A percentile compares a stretch with the other conserved stretches of the same genome.
These are phyloP conservation scores for Larix sibirica DNA, from an alignment of 83 land plant genomes.

Conservation along the genomic window DNA sequence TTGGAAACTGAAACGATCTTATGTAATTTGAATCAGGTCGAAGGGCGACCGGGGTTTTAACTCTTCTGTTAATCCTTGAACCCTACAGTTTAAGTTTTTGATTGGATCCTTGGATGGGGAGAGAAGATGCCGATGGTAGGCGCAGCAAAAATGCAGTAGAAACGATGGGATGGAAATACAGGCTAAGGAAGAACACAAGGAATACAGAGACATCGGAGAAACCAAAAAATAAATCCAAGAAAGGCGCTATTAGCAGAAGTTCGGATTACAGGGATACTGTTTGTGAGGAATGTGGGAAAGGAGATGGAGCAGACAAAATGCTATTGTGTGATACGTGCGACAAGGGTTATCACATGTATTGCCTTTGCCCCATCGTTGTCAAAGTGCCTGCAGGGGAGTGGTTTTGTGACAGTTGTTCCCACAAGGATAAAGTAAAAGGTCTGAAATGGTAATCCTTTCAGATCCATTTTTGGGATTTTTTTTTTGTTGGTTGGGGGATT, in stretches of 20 bases:
- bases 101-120: background rate
- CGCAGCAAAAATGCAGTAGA: background rate
- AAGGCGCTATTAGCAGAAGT: background rate
- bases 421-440: slow-evolving; percentile 34
- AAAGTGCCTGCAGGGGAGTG: slow-evolving; percentile 82
- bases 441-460: slow-evolving; percentile 11
- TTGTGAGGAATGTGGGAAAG: slow-evolving; percentile 81
- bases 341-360: slow-evolving; percentile 75
- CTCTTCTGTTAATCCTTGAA: background rate
- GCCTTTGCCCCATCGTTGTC: slow-evolving; percentile 79
- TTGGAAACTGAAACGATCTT: too few species aligned
- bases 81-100: background rate
- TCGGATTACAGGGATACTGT: slow-evolving; percentile 21
- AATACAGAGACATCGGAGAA: background rate
- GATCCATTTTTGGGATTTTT: background rate
- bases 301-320: slow-evolving; percentile 54
- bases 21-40: background rate
- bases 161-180: too few species aligned
- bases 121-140: background rate
- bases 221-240: background rate
- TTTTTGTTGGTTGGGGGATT: background rate
- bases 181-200: background rate
- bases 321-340: slow-evolving; percentile 92
- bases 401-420: slow-evolving; percentile 79
- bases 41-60: background rate